phyloP scores from a whole-genome alignment of 2,329 filamentous ascomycete genomes.

The Tolypocladium pustulatum region DNA sequence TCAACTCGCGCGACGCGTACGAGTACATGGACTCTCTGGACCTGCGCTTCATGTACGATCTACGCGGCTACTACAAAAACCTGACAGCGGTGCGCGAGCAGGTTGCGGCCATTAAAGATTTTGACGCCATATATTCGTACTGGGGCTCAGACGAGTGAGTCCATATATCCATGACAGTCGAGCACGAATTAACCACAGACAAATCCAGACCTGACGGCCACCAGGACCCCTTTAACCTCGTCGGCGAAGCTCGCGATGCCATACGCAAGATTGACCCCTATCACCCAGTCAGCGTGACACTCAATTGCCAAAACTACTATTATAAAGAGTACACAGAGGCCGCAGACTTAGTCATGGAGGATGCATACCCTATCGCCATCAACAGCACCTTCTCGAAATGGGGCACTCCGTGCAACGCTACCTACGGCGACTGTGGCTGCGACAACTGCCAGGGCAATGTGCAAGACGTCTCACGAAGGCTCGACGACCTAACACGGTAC shows the following conservation, averaged over 20 bases:
- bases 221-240: slow-evolving; percentile 40
- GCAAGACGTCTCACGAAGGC: slow-evolving; percentile 34
- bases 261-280: slow-evolving; percentile 46
- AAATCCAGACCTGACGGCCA: slow-evolving; percentile 38
- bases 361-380: slow-evolving; percentile 49
- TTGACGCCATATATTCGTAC: slow-evolving; percentile 30
- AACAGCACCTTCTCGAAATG: slow-evolving; percentile 45
- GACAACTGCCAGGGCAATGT: slow-evolving; percentile 47
- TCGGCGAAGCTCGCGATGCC: slow-evolving; percentile 28
- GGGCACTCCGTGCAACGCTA: slow-evolving; percentile 45
- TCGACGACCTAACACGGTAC: slow-evolving; percentile 27
- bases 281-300: slow-evolving; percentile 46
- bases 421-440: slow-evolving; percentile 53
- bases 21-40: slow-evolving; percentile 26
- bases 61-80: slow-evolving; percentile 34
- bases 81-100: slow-evolving; percentile 26
- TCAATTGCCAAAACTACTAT: slow-evolving; percentile 54
- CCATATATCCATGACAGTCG: neutral
- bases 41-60: slow-evolving; percentile 33
- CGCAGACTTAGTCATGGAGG: slow-evolving; percentile 49
- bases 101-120: slow-evolving; percentile 27
- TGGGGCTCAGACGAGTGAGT: slow-evolving; percentile 34
- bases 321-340: slow-evolving; percentile 42
- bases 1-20: slow-evolving; percentile 24
- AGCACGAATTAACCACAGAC: neutral